phyloP scores from a whole-genome alignment of 1,284 basidiomycete genomes.

The Puccinia polysora region DNA sequence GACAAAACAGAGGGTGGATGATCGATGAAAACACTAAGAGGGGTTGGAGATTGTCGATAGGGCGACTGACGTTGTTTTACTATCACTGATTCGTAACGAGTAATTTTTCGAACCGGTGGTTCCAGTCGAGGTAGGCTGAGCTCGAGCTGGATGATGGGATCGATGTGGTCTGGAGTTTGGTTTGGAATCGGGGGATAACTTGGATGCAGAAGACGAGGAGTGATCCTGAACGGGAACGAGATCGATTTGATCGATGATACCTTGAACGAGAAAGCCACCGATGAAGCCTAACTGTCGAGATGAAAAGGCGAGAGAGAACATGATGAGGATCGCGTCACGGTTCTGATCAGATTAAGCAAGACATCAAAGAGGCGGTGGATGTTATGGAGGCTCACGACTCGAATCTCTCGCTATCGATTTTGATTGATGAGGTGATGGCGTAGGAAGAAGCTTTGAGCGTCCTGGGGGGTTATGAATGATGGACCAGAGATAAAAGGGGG shows the following conservation, averaged over 20 bases:
- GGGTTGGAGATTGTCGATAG: background rate
- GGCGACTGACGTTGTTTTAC: constrained; percentile 26
- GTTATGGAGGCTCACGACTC: constrained; percentile 29
- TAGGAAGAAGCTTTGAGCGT: background rate
- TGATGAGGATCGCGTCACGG: background rate
- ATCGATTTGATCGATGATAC: constrained; percentile 42
- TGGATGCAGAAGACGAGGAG: background rate
- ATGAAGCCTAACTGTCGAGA: constrained; percentile 33
- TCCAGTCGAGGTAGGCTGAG: background rate
- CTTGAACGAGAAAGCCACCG: constrained; percentile 34
- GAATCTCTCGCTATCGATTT: constrained; percentile 32
- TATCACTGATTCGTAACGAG: constrained; percentile 32
- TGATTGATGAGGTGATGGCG: background rate
- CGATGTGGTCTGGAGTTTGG: background rate
- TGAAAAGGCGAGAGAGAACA: background rate
- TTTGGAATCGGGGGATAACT: background rate
- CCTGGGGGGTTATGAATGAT: too few relatives aligned
- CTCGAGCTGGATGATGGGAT: background rate
- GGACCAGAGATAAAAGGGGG: too few relatives aligned
- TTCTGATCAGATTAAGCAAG: too few relatives aligned
- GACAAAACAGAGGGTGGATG: background rate
- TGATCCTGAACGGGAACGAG: background rate
- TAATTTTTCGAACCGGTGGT: background rate
- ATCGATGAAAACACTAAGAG: background rate
- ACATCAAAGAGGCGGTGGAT: too few relatives aligned